A percentile compares a stretch with the other conserved stretches of the same genome.
Evolutionary conservation across 106 monocot genomes (phyloP).

Genomic region (Dendrobium catenatum): DNA sequence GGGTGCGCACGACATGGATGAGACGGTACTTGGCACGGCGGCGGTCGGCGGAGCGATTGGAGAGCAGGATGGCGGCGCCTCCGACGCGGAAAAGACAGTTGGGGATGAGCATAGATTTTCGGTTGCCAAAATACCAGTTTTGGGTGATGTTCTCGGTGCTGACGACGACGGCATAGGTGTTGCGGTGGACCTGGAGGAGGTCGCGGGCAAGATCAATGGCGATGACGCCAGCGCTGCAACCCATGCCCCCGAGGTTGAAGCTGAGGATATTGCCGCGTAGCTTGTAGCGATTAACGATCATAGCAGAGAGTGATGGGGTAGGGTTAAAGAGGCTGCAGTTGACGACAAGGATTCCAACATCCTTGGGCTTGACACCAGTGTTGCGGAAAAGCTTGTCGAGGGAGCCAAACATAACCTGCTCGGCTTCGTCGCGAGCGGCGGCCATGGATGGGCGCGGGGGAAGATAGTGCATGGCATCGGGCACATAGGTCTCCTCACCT

Average conservation of each 20-base stretch:
- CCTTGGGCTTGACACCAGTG: slow-evolving; percentile 35
- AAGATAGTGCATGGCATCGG: slow-evolving; percentile 38
- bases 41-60: slow-evolving; percentile 20
- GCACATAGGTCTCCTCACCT: slow-evolving; percentile 48
- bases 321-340: slow-evolving; percentile 56
- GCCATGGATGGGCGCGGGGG: slow-evolving; percentile 33
- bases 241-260: slow-evolving; percentile 61
- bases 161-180: slow-evolving; percentile 33
- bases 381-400: slow-evolving; percentile 29
- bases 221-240: slow-evolving; percentile 52
- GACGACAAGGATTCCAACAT: slow-evolving; percentile 44
- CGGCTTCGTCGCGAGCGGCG: slow-evolving; percentile 30
- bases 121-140: slow-evolving; percentile 38
- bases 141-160: slow-evolving; percentile 37
- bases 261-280: slow-evolving; percentile 36
- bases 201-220: slow-evolving; percentile 36
- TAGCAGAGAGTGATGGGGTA: slow-evolving; percentile 51
- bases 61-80: slow-evolving; percentile 24
- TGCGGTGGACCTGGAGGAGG: slow-evolving; percentile 26
- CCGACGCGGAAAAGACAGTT: slow-evolving; percentile 35
- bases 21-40: slow-evolving; percentile 27
- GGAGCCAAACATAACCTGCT: slow-evolving; percentile 49
- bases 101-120: slow-evolving; percentile 33
- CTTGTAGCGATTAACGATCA: slow-evolving; percentile 51
- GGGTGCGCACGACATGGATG: slow-evolving; percentile 33